Base-by-base conservation (phyloP, 1,139 yeast species). In the Yamadazyma dendronema region DNA sequence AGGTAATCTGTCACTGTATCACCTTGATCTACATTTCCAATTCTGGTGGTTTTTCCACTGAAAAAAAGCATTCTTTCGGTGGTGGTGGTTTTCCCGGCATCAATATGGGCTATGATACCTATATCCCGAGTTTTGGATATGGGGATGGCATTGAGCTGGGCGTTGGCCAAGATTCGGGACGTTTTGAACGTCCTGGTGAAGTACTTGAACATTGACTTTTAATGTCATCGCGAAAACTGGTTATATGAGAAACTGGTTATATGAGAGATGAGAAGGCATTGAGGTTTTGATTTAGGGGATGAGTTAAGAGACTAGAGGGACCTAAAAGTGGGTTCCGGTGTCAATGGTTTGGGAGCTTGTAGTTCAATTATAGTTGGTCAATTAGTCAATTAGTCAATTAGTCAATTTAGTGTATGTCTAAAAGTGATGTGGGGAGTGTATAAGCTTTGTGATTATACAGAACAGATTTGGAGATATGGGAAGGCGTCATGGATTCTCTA, bases 1-100 rank as follows among this genome's bases (percentile, higher is more conserved):
- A 92, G 62, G 50, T 81, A 92, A 57, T 92, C 99, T 8, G 96
- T 92, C 2, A 90, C 95, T 0, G 99, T 92, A 52, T 92, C 97
- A 17, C 98, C 98, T 49, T 89, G 87, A 52, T 92, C 98, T 5
- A 92, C 98, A 53, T 92, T 84, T 1, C 99, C 99, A 3, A 92
- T 83, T 25, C 89, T 59, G 27, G 72, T 71, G 0, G 86, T 92
- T 42, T 81, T 74, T 0, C 98, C 98, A 42, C 92, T 77, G 55
- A 85, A 90, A 54, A 74, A 92, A 15, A 92, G 76, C 90, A 92
- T 85, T 37, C 98, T 67, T 58, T 92, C 98, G 0, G 95, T 84
- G 6, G 95, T 84, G 12, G 95, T 85, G 11, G 95, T 85, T 55
- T 85, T 86, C 1, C 95, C 95, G n/a, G 95, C 94, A 62, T 85